Conservation (phyloP, 371 early-diverging fungal genomes). For the Coemansia sp. region DNA sequence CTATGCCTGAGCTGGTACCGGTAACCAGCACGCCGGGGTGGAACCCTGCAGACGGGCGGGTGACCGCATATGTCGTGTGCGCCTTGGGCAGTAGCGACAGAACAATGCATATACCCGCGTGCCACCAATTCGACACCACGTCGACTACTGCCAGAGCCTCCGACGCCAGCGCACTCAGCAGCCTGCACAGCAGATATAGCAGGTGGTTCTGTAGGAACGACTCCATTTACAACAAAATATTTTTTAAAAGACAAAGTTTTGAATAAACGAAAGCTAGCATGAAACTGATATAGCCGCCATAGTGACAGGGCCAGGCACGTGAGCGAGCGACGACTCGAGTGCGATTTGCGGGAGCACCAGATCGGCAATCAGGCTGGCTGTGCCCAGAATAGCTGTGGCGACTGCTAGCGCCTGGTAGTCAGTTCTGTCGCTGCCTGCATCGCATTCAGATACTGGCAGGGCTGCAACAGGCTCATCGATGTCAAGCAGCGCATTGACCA, state of each 20-base stretch:
- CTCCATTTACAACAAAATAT: slow-evolving; percentile 27
- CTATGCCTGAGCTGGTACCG: slow-evolving; percentile 53
- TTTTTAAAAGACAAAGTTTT: not conserved
- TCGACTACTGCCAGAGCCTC: slow-evolving; percentile 37
- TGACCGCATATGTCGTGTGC: slow-evolving; percentile 27
- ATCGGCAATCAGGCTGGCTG: slow-evolving; percentile 21
- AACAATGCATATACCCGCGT: slow-evolving; percentile 30
- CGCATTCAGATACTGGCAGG: not conserved
- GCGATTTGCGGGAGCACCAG: slow-evolving; percentile 26
- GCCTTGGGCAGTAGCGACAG: slow-evolving; percentile 50
- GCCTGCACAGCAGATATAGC: slow-evolving; percentile 42
- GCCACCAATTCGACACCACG: slow-evolving; percentile 44
- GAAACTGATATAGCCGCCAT: not conserved
- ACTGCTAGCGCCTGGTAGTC: not conserved
- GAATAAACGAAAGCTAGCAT: not conserved
- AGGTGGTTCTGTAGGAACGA: slow-evolving; percentile 49
- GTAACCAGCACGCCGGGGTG: slow-evolving; percentile 52
- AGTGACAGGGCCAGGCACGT: not conserved
- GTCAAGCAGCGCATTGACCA: slow-evolving; percentile 37
- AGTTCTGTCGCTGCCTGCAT: not conserved
- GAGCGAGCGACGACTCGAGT: slow-evolving; percentile 35
- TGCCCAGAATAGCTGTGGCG: not conserved
- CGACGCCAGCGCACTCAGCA: slow-evolving; percentile 34
- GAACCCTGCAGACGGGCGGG: slow-evolving; percentile 19
- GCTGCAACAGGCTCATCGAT: slow-evolving; percentile 17